Evolutionary conservation across 1,284 basidiomycete species (phyloP), one percentile per base, ranked within the genome.

Genomic region (Pseudomicrostroma phylloplanum): DNA sequence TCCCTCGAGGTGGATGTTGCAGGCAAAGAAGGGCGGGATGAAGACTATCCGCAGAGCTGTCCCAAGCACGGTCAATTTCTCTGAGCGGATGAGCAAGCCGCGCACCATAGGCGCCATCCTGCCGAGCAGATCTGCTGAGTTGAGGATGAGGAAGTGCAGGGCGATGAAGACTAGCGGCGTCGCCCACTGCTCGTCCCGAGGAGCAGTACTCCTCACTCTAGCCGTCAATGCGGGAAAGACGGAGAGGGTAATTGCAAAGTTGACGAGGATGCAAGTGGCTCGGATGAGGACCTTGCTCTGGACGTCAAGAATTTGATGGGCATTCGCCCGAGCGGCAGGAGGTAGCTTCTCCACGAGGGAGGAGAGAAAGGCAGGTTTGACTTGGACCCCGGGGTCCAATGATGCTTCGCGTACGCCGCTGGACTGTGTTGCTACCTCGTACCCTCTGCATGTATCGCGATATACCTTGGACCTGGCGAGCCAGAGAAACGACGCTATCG

Each of bases 71-170:
- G 66, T 65, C 9, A 65, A 53, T 9, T 63, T 58, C 57, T 61
- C 55, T 0, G 64, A 39, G n/a, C 55, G 51, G 6, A 68, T 57
- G 13, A 61, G n/a, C 21, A 64, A 62, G 4, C 53, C 1, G 13
- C 54, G 41, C 12, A 74, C 12, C 3, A 69, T 65, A 6, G 74
- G 74, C 42, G 74, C 48, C 8, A 67, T 65, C 17, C 74, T 57
- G 0, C 74, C 74, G 1, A 73, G 48, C 54, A 76, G 40, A 46
- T 76, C 74, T 1, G 67, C 65, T 1, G 64, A 25, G 56, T 76
- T 76, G 70, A 74, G 74, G 25, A 70, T 60, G 57, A 76, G 56
- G 40, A 74, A 74, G 64, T 76, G 74, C 59, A 69, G 66, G 0
- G 74, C 69, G 11, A 74, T 67, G 30, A 76, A 76, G 17, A 74